A percentile compares a stretch with the other conserved stretches of the same genome.
phyloP scores from a whole-genome alignment of 441 rosid species.

The Syzygium malaccense region DNA sequence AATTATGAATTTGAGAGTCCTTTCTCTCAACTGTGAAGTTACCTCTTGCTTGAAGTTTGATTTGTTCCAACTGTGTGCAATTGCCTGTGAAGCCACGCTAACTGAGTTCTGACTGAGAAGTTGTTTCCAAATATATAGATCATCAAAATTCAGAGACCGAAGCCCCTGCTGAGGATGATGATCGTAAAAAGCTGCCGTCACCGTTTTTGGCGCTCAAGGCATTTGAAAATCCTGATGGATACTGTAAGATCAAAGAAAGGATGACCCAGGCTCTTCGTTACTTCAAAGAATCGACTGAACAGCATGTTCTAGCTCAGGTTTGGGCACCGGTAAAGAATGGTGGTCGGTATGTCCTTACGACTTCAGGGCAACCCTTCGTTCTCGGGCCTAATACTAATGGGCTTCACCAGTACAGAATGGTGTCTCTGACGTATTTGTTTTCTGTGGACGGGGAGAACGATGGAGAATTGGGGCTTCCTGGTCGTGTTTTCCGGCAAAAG shows the following conservation, averaged over 20 bases:
- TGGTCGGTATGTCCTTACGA: conserved; percentile 56
- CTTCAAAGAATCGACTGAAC: conserved; percentile 76
- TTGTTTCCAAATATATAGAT: conserved; percentile 31
- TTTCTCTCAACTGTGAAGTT: background rate
- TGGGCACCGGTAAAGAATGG: conserved; percentile 84
- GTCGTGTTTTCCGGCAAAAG: conserved; percentile 77
- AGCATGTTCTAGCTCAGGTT: conserved; percentile 80
- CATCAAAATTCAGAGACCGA: conserved; percentile 35
- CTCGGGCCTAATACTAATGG: conserved; percentile 66
- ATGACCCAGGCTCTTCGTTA: conserved; percentile 77
- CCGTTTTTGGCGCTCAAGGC: conserved; percentile 44
- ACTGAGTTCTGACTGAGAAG: conserved; percentile 3
- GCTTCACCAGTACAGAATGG: conserved; percentile 81
- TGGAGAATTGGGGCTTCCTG: conserved; percentile 78
- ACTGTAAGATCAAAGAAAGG: conserved; percentile 66
- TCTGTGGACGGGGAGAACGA: conserved; percentile 68
- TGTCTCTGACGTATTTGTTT: conserved; percentile 62
- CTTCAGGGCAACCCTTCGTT: conserved; percentile 89
- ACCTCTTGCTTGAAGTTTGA: background rate
- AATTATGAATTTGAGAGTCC: background rate
- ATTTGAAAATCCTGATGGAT: conserved; percentile 48
- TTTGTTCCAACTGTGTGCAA: background rate
- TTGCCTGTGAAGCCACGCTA: background rate
- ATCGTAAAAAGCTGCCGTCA: conserved; percentile 30
- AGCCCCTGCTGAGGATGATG: conserved; percentile 22